phyloP scores from a whole-genome alignment of 2,329 filamentous ascomycete genomes.

The Teratosphaeria zuluensis region DNA sequence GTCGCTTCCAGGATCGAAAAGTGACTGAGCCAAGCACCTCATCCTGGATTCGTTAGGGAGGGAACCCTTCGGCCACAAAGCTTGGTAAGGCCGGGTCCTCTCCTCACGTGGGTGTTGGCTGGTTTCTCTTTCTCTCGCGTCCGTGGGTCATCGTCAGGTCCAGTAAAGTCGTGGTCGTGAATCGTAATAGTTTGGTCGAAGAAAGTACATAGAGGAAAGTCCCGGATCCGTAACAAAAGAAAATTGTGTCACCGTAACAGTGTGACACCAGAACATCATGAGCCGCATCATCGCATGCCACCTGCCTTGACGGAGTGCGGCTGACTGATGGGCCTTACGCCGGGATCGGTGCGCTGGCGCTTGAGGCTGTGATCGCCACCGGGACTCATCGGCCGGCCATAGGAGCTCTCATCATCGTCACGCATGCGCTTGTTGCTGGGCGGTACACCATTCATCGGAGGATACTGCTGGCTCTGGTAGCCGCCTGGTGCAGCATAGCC shows the following conservation, averaged over 20 bases:
- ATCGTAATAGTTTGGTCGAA: conserved; percentile 17
- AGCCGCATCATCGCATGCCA: conserved; percentile 15
- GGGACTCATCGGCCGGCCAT: conserved; percentile 53
- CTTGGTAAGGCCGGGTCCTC: not conserved
- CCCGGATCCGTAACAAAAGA: conserved; percentile 1
- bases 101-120: not conserved
- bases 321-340: conserved; percentile 21
- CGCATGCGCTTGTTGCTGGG: conserved; percentile 48
- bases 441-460: conserved; percentile 56
- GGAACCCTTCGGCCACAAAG: not conserved
- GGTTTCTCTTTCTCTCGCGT: conserved; percentile 2
- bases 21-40: not conserved
- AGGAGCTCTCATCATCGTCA: conserved; percentile 44
- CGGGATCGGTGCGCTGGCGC: conserved; percentile 59
- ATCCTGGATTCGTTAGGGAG: not conserved
- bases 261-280: not conserved
- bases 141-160: conserved; percentile 9
- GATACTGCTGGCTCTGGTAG: conserved; percentile 45
- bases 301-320: conserved; percentile 24
- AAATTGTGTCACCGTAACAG: not conserved
- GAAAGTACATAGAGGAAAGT: conserved; percentile 10
- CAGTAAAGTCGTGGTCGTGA: conserved; percentile 23
- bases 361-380: conserved; percentile 59
- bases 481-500: conserved; percentile 60
- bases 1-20: not conserved